Percentiles rank a stretch among this genome's conserved stretches.
phyloP scores from a whole-genome alignment of 352 stramenopile species.

The Phytophthora ohioensis region DNA sequence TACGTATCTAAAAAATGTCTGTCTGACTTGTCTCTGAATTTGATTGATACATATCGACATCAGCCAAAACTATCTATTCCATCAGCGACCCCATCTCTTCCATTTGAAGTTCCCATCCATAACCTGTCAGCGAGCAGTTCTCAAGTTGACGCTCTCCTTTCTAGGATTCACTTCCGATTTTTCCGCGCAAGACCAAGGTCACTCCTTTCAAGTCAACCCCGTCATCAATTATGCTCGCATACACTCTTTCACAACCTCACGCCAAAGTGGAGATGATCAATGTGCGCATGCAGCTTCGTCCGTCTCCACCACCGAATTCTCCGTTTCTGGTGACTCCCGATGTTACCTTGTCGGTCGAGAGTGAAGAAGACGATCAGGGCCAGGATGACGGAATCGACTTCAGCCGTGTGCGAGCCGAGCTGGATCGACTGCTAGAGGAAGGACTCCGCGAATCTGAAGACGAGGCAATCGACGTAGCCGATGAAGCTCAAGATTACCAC shows the following conservation, averaged over 20 bases:
- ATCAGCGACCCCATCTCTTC: no score
- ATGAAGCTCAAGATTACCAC: constrained; percentile 5
- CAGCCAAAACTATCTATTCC: no score
- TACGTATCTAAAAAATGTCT: no score
- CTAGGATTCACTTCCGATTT: constrained; percentile 26
- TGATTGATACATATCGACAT: no score
- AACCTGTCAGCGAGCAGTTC: neutral
- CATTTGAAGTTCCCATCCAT: neutral
- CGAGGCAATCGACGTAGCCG: neutral
- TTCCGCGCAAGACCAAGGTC: constrained; percentile 9
- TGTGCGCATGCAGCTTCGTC: neutral
- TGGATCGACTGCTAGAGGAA: constrained; percentile 40
- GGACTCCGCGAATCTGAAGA: constrained; percentile 22
- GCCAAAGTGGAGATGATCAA: constrained; percentile 3
- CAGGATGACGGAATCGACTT: constrained; percentile 39
- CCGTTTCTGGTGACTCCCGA: neutral
- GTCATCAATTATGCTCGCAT: constrained; percentile 27
- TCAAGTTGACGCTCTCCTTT: constrained; percentile 7
- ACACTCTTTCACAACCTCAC: constrained; percentile 17
- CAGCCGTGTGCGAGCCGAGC: constrained; percentile 22
- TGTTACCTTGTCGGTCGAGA: constrained; percentile 8
- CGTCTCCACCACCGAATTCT: constrained; percentile 5
- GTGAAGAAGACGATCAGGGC: constrained; percentile 7
- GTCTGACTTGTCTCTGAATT: no score
- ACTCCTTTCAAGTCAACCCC: neutral